Conservation (phyloP, 1,284 basidiomycete genomes). For the Ganoderma meredithae region DNA sequence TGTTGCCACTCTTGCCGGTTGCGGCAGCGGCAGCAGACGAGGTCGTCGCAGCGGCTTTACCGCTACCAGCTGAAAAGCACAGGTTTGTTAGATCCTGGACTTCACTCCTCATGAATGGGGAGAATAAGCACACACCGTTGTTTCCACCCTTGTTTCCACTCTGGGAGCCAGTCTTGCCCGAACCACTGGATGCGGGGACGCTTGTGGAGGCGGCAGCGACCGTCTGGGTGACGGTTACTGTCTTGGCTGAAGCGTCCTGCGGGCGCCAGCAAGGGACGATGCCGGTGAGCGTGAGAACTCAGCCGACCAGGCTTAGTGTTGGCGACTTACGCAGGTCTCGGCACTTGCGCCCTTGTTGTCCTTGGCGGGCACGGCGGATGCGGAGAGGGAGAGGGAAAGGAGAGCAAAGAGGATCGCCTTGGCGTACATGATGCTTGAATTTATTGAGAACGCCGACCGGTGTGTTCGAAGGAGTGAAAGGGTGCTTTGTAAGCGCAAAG, state of each 20-base stretch:
- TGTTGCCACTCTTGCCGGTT: background rate
- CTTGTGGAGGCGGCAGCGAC: slow-evolving; percentile 29
- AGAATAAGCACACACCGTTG: background rate
- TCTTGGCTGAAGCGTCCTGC: slow-evolving; percentile 23
- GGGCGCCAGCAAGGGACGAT: slow-evolving; percentile 8
- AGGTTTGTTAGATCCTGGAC: background rate
- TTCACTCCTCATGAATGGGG: background rate
- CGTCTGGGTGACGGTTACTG: slow-evolving; percentile 35
- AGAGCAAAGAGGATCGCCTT: slow-evolving; percentile 41
- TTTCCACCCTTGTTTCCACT: background rate
- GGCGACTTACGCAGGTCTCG: background rate
- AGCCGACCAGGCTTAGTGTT: background rate
- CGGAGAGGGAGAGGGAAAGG: slow-evolving; percentile 39
- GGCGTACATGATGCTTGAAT: slow-evolving; percentile 42
- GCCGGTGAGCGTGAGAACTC: slow-evolving; percentile 22
- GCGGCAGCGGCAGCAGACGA: background rate
- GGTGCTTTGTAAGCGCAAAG: slow-evolving; percentile 38
- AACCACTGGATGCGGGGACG: slow-evolving; percentile 25
- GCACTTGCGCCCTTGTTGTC: slow-evolving; percentile 15
- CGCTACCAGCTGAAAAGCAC: slow-evolving; percentile 1
- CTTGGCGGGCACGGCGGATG: slow-evolving; percentile 24
- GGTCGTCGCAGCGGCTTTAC: slow-evolving; percentile 18
- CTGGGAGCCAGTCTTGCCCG: slow-evolving; percentile 4
- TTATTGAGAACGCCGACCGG: slow-evolving; percentile 34
- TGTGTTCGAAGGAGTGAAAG: slow-evolving; percentile 35